These are phyloP conservation scores for Pseudocercospora macadamiae DNA, from an alignment of 2,329 filamentous ascomycete genomes.

Conservation along the genomic window DNA sequence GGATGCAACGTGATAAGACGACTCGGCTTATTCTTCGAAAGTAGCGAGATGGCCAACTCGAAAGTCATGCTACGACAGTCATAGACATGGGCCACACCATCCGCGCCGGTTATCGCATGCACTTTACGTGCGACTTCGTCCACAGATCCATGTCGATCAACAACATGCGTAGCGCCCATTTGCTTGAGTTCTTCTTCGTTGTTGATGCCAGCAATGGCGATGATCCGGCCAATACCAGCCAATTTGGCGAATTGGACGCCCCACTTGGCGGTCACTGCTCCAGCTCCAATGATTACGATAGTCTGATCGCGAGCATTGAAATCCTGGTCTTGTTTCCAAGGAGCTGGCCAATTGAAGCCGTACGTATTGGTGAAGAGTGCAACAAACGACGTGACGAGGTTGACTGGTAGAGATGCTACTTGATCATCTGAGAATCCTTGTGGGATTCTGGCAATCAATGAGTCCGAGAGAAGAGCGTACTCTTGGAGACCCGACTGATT, in stretches of 20 bases:
- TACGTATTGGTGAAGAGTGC: constrained; percentile 4
- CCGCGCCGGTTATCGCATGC: constrained; percentile 9
- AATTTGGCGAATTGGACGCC: constrained; percentile 15
- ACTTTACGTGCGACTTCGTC: not conserved
- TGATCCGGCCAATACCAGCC: constrained; percentile 7
- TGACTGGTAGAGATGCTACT: constrained; percentile 6
- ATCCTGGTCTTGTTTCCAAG: not conserved
- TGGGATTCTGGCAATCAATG: not conserved
- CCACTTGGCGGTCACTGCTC: constrained; percentile 11
- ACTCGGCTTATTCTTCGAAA: not conserved
- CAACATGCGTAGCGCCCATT: constrained; percentile 8
- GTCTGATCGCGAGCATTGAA: not conserved
- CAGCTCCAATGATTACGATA: constrained; percentile 2
- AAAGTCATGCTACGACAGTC: constrained; percentile 10
- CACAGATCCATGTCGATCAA: not conserved
- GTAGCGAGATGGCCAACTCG: constrained; percentile 4
- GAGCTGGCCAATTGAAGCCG: constrained; percentile 1
- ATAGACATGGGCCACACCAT: constrained; percentile 1
- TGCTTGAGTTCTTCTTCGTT: constrained; percentile 6
- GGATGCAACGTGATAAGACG: constrained; percentile 6
- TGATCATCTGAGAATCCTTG: not conserved
- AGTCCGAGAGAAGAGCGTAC: not conserved
- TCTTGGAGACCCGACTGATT: constrained; percentile 5
- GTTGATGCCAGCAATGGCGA: constrained; percentile 2
- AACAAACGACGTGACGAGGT: constrained; percentile 8